Evolutionary conservation across 352 stramenopile species (phyloP).

Genomic region (Elongisporangium anandrum): DNA sequence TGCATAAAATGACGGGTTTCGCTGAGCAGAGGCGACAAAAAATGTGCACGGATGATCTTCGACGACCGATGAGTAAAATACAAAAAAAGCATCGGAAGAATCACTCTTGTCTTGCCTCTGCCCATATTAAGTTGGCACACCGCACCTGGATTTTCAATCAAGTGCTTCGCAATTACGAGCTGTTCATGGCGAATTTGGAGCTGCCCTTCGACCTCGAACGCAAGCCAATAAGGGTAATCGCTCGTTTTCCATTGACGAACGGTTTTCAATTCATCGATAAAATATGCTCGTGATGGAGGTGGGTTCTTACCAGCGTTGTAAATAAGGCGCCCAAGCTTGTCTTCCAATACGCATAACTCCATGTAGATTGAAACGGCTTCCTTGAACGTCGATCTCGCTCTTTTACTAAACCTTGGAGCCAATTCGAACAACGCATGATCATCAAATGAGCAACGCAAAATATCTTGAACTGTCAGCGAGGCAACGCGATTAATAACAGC

Average conservation of each 20-base stretch:
- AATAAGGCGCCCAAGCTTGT: constrained; percentile 54
- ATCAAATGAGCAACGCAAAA: constrained; percentile 37
- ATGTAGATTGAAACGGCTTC: constrained; percentile 23
- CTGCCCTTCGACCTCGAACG: constrained; percentile 81
- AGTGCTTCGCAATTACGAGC: constrained; percentile 63
- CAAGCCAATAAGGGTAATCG: constrained; percentile 75
- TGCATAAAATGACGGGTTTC: constrained; percentile 71
- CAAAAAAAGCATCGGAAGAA: constrained; percentile 86
- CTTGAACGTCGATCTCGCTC: constrained; percentile 14
- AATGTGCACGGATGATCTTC: constrained; percentile 48
- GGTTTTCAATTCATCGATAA: constrained; percentile 56
- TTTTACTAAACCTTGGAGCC: constrained; percentile 15
- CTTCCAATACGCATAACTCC: constrained; percentile 72
- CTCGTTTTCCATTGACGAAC: constrained; percentile 37
- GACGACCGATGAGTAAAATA: constrained; percentile 32
- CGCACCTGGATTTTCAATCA: constrained; percentile 57
- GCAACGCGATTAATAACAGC: constrained; percentile 13
- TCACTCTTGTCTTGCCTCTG: constrained; percentile 84
- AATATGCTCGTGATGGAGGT: constrained; percentile 3
- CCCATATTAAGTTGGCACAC: constrained; percentile 89
- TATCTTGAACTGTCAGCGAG: constrained; percentile 20
- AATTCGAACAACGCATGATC: constrained; percentile 22
- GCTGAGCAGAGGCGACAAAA: constrained; percentile 53
- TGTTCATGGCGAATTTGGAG: constrained; percentile 84
- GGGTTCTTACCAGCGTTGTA: not conserved